Base-by-base conservation (phyloP, 106 monocot genomes). In the Dioscorea zingiberensis region DNA sequence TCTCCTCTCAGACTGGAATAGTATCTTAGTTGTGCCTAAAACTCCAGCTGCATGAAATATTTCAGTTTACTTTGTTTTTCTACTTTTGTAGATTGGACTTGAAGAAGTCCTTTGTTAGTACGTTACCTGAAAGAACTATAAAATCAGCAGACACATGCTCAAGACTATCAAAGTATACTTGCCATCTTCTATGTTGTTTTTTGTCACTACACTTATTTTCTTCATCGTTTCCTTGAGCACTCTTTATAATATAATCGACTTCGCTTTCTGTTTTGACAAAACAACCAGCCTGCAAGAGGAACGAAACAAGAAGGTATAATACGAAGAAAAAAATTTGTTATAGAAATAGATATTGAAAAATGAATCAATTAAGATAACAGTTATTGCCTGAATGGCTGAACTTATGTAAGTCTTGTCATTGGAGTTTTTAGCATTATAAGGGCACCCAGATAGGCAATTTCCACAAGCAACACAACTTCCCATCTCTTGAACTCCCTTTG, bases 361-460 rank as follows among this genome's bases (percentile, higher is more conserved):
- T 4, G 51, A 30, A 25, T 46, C 2, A 29, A 13, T 27, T 21
- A 55, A 46, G 63, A 13, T 47, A 63, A 9, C 14, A 27, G 38
- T 38, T 6, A 27, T 7, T 77, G 58, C 76, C 70, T 77, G 23
- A 32, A 62, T 61, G 48, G 71, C 77, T 55, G 58, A 66, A 49
- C 66, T 59, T 47, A 77, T 46, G 51, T 77, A 77, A 46, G 71
- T 77, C 60, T 71, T 77, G 59, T 77, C 71, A 13, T 71, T 77
- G 25, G 77, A 77, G 53, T 77, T 77, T 64, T 77, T 77, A 22
- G 77, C 77, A 72, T 77, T 64, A 25, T 77, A 77, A 18, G 71
- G 77, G 44, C 77, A 77, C 21, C 77, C 77, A 21, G 77, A 77
- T 15, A 77, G 44, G 28, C 77, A 77, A 67, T 77, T 77, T 19